These are phyloP conservation scores for Toxoplasma gondii DNA, from an alignment of 169 alveolate genomes.

Conservation along the genomic window DNA sequence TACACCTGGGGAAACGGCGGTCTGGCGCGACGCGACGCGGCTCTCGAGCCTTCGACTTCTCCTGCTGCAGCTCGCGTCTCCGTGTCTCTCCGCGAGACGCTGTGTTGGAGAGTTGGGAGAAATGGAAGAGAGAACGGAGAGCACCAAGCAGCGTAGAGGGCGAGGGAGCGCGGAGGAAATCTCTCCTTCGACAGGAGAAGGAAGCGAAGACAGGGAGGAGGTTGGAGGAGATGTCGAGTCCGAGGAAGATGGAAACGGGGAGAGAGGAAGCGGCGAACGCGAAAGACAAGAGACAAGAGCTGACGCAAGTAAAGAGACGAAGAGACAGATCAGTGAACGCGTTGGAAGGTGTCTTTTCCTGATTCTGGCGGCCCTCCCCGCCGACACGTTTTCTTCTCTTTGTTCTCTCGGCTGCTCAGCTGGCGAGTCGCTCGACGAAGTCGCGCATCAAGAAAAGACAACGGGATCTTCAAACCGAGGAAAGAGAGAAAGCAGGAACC, in stretches of 20 bases:
- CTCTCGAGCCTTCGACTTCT: neutral
- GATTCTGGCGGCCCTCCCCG: neutral
- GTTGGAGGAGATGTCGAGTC: neutral
- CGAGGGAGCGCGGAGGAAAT: neutral
- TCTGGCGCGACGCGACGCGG: neutral
- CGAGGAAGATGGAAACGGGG: neutral
- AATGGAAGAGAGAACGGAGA: neutral
- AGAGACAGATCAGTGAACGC: neutral
- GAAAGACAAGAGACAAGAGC: neutral
- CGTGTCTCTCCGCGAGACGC: neutral
- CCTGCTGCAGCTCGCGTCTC: neutral
- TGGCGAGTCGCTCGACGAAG: neutral
- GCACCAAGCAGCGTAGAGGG: neutral
- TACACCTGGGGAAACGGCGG: constrained; percentile 1
- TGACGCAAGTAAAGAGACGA: neutral
- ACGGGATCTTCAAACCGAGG: no score
- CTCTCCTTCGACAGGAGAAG: neutral
- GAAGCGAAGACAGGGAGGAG: neutral
- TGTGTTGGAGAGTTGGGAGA: no score
- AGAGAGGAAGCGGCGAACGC: neutral
- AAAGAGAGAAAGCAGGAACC: no score
- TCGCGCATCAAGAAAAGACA: neutral
- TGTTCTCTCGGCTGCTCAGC: neutral
- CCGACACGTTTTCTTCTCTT: neutral
- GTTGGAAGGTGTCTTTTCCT: neutral